Evolutionary conservation across 2,329 filamentous ascomycete genomes (phyloP), one percentile per base, ranked within the genome.

Genomic region (Cryphonectria japonica): DNA sequence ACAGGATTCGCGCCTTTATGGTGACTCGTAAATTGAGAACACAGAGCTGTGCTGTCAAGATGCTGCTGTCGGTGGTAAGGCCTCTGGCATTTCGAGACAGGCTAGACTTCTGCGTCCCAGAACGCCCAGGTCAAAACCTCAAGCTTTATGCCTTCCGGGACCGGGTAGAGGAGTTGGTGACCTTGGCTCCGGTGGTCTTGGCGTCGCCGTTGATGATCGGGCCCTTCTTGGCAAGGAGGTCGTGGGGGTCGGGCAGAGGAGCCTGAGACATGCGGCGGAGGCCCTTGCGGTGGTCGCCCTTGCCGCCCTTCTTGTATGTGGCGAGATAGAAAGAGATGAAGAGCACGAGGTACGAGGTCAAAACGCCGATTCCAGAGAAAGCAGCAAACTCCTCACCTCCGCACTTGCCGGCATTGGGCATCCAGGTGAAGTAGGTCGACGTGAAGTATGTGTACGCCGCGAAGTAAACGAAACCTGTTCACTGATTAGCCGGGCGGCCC

Each of bases 311-410:
- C 86, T 92, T 93, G 86, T 99, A 99, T 73, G 95, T 99, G 75
- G 94, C 94, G 77, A 97, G 88, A 88, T 98, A 99, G 91, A 99
- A 99, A 67, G 92, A 95, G 85, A 99, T 97, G 90, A 99, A 99
- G 76, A 99, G 93, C 74, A 98, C 88, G 72, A 99, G 90, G 89
- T 98, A 99, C 43, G 94, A 97, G 84, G 90, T 95, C 80, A 99
- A 87, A 78, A 97, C 97, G 75, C 87, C 93, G 77, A 98, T 97
- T 77, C 95, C 95, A 72, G 95, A 88, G 79, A 98, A 93, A 61
- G 95, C 95, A 65, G 95, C 95, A 78, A 98, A 98, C 83, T 98
- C 96, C 86, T 98, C 95, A 78, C 95, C 95, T 57, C 95, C 94
- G 82, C 95, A 99, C 77, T 91, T 86, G 81, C 95, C 95, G 74